Base-by-base conservation (phyloP, 192 early-diverging fungal species). In the Backusella circina region DNA sequence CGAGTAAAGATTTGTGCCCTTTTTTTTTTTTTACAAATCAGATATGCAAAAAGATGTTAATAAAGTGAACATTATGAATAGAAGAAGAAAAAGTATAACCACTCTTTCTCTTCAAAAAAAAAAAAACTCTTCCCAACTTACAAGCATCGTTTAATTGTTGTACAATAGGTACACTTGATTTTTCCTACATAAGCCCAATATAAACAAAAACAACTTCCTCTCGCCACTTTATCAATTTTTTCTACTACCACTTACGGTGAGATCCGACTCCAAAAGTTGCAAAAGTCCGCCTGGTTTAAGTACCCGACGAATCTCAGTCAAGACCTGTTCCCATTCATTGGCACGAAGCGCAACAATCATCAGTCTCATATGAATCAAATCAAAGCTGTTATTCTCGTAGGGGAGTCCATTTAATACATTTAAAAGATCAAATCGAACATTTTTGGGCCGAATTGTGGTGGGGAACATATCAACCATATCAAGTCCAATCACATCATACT, bases 391-490 rank as follows among this genome's bases (percentile, higher is more conserved):
- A 41, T 68, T 41, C 5, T 37, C 39, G 26, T 65, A 84, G 8
- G 73, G 76, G 28, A 84, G 51, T 26, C 77, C 80, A 7, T 81
- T 74, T 5, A 79, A 66, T 4, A 79, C n/a, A 70, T 84, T 73
- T 2, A 21, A 50, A 33, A 76, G 13, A 35, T 70, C 64, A 75
- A 81, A 84, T 70, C 39, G 30, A 18, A 79, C 80, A 12, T 84
- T 84, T 61, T 61, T 61, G 18, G 83, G 83, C 64, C 81, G 74
- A 39, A 84, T 82, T 0, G 71, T 77, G 13, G 77, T 68, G 2
- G 83, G 83, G 18, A 76, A 84, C 36, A 79, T 82, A 7, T 78
- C 80, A 33, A 71, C 71, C 72, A 84, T 84, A 51, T 84, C 83
- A 31, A 84, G 26, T n/a, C 77, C 83, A 31, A 31, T 72, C 26